phyloP scores from a whole-genome alignment of 1,284 basidiomycete species.

The Crepidotus sp. region DNA sequence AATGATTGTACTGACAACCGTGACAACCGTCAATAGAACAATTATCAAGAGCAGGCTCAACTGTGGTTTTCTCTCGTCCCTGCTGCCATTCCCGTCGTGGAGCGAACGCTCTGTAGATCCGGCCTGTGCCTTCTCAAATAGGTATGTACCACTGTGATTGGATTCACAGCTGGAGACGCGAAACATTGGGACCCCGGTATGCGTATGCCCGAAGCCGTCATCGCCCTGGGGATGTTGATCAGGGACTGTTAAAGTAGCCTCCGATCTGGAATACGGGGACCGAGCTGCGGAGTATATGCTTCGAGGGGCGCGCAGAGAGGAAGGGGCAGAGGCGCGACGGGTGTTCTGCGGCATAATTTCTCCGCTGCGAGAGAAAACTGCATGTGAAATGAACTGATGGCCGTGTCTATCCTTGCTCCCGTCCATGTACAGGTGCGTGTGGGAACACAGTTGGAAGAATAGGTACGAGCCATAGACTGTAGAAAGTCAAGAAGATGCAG shows the following conservation, averaged over 20 bases:
- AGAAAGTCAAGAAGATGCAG: background rate
- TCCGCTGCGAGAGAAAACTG: background rate
- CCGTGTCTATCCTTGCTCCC: slow-evolving; percentile 1
- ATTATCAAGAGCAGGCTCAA: slow-evolving; percentile 11
- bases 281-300: slow-evolving; percentile 7
- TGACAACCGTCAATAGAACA: slow-evolving; percentile 5
- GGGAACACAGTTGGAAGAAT: slow-evolving; percentile 83
- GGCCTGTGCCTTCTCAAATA: background rate
- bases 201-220: background rate
- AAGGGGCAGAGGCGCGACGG: background rate
- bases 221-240: background rate
- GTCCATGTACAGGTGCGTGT: slow-evolving; percentile 72
- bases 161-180: slow-evolving; percentile 9
- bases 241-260: background rate
- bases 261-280: slow-evolving; percentile 8
- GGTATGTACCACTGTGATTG: background rate
- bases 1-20: slow-evolving; percentile 4
- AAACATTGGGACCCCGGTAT: slow-evolving; percentile 5
- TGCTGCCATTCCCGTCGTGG: background rate
- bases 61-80: slow-evolving; percentile 6
- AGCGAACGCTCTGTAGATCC: background rate
- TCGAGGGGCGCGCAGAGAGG: slow-evolving; percentile 7
- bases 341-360: background rate
- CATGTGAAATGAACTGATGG: background rate
- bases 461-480: slow-evolving; percentile 70